Percentiles rank a stretch among this genome's conserved stretches.
These are phyloP conservation scores for Cucurbita pepo DNA, from an alignment of 306 rosid genomes.

Conservation along the genomic window DNA sequence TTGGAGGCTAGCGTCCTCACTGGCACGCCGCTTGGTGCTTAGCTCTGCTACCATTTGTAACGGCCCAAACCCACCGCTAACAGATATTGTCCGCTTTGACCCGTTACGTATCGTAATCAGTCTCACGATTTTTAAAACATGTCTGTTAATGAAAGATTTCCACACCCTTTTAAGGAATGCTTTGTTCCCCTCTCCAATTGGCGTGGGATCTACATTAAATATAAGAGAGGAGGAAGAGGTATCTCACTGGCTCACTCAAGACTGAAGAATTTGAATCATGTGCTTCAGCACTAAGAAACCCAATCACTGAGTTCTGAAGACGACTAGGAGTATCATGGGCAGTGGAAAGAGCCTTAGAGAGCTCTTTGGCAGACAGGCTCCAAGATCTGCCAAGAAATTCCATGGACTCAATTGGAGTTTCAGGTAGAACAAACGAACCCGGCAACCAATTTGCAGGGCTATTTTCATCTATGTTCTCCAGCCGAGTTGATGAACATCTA, in stretches of 20 bases:
- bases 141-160: too few species aligned
- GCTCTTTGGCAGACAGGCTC: constrained; percentile 85
- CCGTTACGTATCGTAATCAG: too few species aligned
- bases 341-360: constrained; percentile 62
- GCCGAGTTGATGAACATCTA: constrained; percentile 36
- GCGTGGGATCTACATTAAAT: neutral
- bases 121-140: too few species aligned
- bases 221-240: neutral
- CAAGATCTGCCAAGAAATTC: constrained; percentile 93
- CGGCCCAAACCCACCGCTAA: too few species aligned
- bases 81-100: too few species aligned
- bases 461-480: constrained; percentile 74
- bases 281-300: constrained; percentile 16
- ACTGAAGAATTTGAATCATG: constrained; percentile 15
- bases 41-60: too few species aligned
- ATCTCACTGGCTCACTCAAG: constrained; percentile 53
- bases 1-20: too few species aligned
- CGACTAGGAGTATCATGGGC: constrained; percentile 21
- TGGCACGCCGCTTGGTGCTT: too few species aligned
- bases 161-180: too few species aligned
- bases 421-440: constrained; percentile 42
- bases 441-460: constrained; percentile 27
- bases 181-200: too few species aligned
- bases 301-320: constrained; percentile 23
- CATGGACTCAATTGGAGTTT: constrained; percentile 93